These are phyloP conservation scores for Phytophthora lateralis DNA, from an alignment of 352 stramenopile genomes.

Conservation along the genomic window DNA sequence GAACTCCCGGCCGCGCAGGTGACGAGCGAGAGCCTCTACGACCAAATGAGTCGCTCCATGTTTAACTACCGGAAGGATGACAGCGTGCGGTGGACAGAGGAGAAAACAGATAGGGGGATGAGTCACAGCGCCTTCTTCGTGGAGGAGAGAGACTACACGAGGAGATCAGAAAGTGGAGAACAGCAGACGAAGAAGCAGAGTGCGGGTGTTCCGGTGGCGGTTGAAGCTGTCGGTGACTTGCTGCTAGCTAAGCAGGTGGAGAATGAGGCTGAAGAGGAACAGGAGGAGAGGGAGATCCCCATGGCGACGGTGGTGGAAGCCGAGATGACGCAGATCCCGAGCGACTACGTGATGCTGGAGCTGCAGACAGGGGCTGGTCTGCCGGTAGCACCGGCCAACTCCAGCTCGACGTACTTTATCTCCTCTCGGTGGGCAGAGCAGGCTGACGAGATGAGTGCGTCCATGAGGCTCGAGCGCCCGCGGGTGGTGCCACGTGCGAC, in stretches of 20 bases:
- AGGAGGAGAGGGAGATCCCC: conserved; percentile 44
- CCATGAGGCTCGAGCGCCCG: conserved; percentile 47
- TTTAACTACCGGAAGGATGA: conserved; percentile 57
- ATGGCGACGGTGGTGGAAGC: conserved; percentile 60
- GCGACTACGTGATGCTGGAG: conserved; percentile 86
- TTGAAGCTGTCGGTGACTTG: conserved; percentile 25
- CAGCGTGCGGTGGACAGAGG: conserved; percentile 29
- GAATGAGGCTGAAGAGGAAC: conserved; percentile 17
- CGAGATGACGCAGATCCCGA: conserved; percentile 45
- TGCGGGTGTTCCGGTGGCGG: conserved; percentile 18
- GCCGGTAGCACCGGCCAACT: conserved; percentile 32
- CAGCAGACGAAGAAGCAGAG: conserved; percentile 8
- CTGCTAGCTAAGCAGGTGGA: conserved; percentile 41
- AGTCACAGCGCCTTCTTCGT: conserved; percentile 55
- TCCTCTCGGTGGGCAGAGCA: conserved; percentile 82
- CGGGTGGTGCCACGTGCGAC: conserved; percentile 26
- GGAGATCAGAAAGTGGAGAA: conserved; percentile 16
- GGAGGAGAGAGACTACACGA: conserved; percentile 60
- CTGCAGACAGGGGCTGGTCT: conserved; percentile 70
- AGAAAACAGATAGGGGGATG: conserved; percentile 34
- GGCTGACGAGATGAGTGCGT: conserved; percentile 78
- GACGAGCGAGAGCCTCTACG: conserved; percentile 36
- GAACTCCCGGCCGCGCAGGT: conserved; percentile 35
- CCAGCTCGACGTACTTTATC: conserved; percentile 80
- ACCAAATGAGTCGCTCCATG: conserved; percentile 66